Evolutionary conservation across 768 basidiomycete species (phyloP), one percentile per base, ranked within the genome.

Genomic region (Termitomyces sp.): DNA sequence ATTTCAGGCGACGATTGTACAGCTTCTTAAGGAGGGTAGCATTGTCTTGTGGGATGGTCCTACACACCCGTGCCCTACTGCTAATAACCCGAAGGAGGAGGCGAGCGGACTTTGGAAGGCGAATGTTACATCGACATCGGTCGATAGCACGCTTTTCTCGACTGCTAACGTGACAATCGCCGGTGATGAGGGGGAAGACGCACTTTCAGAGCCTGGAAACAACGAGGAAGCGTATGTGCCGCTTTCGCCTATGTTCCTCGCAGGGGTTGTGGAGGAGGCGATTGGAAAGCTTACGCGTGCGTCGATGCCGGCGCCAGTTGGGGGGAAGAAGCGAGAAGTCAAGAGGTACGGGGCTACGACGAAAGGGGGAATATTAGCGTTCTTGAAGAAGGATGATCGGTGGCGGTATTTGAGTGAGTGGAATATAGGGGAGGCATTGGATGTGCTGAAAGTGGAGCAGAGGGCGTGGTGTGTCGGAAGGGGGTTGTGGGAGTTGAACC

Each of bases 1-100:
- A 2, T 93, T 90, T 70, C 70, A 74, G 20, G 83, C 81, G 76
- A 85, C 86, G 0, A 75, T 92, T 53, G 74, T 82, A 20, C 80
- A 85, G 66, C 72, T 92, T 22, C 75, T 84, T 49, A 77, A 83
- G 55, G 89, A 91, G 57, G 91, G 91, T n/a, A 83, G 80, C 55
- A 83, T 92, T 57, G 76, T 91, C 0, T 69, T 89, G 3, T 90
- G 88, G 85, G 85, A 89, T 57, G 88, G 88, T 0, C 83, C 86
- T 3, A 73, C 75, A 14, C 75, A 77, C 10, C 67, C 75, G 1
- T 68, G 71, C 53, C 71, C 57, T 72, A 0, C 54, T 57, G 32
- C 47, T 18, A 22, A 33, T 36, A 16, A 61, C 16, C 39, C 59
- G 5, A 58, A 56, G 14, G 61, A 47, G 10, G 64, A 73, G 32